phyloP scores from a whole-genome alignment of 768 basidiomycete genomes.

The Serpula lacrymans region DNA sequence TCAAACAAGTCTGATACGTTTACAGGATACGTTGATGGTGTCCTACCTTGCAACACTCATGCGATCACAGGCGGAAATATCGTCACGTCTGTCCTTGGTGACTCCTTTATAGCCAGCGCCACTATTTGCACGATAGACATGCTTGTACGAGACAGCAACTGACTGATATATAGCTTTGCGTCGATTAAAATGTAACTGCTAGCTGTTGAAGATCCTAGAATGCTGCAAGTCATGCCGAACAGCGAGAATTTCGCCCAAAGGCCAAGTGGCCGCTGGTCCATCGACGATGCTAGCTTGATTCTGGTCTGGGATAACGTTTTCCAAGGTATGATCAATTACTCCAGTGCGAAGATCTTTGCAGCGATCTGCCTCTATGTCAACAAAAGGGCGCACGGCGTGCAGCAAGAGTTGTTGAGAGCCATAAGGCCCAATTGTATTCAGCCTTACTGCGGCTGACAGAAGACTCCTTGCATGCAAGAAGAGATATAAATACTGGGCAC shows the following conservation, averaged over 20 bases:
- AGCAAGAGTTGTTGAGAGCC: conserved; percentile 84
- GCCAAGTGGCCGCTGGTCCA: conserved; percentile 92
- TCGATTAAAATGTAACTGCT: background rate
- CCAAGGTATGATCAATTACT: conserved; percentile 18
- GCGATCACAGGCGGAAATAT: conserved; percentile 90
- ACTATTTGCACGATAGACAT: conserved; percentile 7
- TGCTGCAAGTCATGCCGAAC: conserved; percentile 92
- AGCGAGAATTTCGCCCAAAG: conserved; percentile 88
- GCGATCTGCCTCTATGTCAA: conserved; percentile 48
- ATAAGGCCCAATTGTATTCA: conserved; percentile 93
- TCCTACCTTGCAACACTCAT: conserved; percentile 93
- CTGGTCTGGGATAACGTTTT: conserved; percentile 2
- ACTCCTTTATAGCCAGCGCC: conserved; percentile 37
- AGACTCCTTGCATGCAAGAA: conserved; percentile 91
- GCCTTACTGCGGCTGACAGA: conserved; percentile 86
- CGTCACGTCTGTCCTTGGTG: conserved; percentile 79
- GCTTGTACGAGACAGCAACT: background rate
- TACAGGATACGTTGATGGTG: conserved; percentile 88
- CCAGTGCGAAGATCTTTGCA: conserved; percentile 52
- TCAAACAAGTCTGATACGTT: too few relatives aligned
- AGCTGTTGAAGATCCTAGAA: conserved; percentile 95
- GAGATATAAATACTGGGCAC: conserved; percentile 82
- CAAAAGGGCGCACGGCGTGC: conserved; percentile 64
- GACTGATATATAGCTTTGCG: conserved; percentile 4
- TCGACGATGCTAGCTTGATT: conserved; percentile 25